phyloP scores from a whole-genome alignment of 257 asterid genomes.

The Solanum chmielewskii region DNA sequence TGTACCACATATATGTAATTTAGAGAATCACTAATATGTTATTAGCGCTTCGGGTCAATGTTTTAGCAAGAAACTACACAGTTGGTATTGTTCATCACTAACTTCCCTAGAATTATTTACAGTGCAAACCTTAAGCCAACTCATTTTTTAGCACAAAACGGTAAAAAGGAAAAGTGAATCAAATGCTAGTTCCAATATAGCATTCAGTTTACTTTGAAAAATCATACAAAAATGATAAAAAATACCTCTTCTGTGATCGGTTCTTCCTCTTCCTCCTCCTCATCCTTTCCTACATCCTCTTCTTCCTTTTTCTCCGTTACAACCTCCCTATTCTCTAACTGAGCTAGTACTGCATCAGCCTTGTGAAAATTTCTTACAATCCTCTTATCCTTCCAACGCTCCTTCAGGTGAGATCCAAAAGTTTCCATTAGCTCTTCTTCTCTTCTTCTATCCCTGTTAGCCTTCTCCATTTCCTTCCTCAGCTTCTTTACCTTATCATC shows the following conservation, averaged over 20 bases:
- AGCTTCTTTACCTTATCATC: slow-evolving; percentile 50
- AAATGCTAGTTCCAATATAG: neutral
- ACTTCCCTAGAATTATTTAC: neutral
- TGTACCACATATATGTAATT: neutral
- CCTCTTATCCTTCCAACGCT: slow-evolving; percentile 71
- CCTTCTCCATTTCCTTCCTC: slow-evolving; percentile 47
- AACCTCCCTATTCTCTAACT: slow-evolving; percentile 75
- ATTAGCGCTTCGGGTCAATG: neutral
- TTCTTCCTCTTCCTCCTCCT: slow-evolving; percentile 44
- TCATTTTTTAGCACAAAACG: neutral
- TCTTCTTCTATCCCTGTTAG: slow-evolving; percentile 30
- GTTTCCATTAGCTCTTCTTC: slow-evolving; percentile 54
- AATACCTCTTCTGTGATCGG: slow-evolving; percentile 69
- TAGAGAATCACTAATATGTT: neutral
- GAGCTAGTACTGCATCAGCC: slow-evolving; percentile 85
- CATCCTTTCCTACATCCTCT: slow-evolving; percentile 35
- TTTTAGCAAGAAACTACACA: neutral
- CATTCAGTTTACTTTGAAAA: neutral
- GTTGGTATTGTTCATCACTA: neutral
- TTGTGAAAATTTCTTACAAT: slow-evolving; percentile 49
- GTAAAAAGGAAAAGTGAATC: neutral
- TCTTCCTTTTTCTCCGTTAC: slow-evolving; percentile 50
- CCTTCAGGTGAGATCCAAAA: slow-evolving; percentile 76
- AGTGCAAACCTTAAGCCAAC: neutral
- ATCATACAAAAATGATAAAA: neutral